Evolutionary conservation across 2,329 filamentous ascomycete genomes (phyloP).

Genomic region (Trichoderma atroviride): DNA sequence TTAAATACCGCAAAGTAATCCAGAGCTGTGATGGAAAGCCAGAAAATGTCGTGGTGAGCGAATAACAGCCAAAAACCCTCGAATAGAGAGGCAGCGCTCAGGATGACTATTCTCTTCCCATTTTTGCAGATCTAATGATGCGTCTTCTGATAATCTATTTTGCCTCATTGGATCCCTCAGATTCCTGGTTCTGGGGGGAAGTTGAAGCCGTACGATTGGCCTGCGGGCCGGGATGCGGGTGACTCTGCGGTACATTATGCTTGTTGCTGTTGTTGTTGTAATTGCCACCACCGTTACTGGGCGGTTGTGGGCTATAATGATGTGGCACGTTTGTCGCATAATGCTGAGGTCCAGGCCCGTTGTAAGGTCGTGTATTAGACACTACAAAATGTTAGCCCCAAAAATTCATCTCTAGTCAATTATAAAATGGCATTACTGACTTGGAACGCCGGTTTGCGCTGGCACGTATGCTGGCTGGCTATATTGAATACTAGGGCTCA

Average conservation of each 20-base stretch:
- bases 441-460: conserved; percentile 68
- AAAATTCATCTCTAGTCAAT: conserved; percentile 26
- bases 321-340: conserved; percentile 67
- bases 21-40: conserved; percentile 32
- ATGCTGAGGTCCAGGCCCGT: conserved; percentile 61
- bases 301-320: conserved; percentile 61
- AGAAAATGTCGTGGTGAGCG: conserved; percentile 32
- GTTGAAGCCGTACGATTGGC: conserved; percentile 41
- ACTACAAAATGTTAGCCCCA: conserved; percentile 52
- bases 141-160: conserved; percentile 41
- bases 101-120: conserved; percentile 19
- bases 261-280: conserved; percentile 58
- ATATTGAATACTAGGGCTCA: conserved; percentile 75
- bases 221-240: conserved; percentile 45
- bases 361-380: conserved; percentile 63
- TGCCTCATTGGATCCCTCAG: conserved; percentile 49
- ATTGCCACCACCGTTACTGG: conserved; percentile 58
- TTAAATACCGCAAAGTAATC: conserved; percentile 27
- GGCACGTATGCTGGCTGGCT: conserved; percentile 73
- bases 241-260: conserved; percentile 50
- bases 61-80: conserved; percentile 30
- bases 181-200: conserved; percentile 38
- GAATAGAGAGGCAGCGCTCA: conserved; percentile 32
- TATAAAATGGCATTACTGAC: conserved; percentile 56
- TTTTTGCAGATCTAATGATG: conserved; percentile 27